These are phyloP conservation scores for Fusarium nodosum DNA, from an alignment of 2,329 filamentous ascomycete genomes.

Conservation along the genomic window DNA sequence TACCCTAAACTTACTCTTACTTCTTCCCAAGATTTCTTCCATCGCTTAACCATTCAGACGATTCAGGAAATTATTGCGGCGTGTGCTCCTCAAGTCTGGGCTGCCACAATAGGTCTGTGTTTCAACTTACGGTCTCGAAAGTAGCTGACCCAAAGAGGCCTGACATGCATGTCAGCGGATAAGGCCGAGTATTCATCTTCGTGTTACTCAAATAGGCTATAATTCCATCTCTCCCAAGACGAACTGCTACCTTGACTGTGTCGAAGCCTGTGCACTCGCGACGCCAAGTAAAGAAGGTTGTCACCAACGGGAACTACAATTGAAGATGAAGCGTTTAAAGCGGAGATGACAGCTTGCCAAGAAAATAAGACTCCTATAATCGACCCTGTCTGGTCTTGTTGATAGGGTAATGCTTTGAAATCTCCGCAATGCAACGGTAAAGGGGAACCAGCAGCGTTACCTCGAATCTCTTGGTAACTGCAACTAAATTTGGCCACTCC, in stretches of 20 bases:
- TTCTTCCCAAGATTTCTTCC: not conserved
- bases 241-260: conserved; percentile 12
- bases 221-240: conserved; percentile 1
- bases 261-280: conserved; percentile 11
- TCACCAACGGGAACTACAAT: not conserved
- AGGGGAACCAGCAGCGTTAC: not conserved
- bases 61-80: conserved; percentile 1
- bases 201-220: conserved; percentile 12
- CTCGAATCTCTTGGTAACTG: too few relatives aligned
- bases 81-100: not conserved
- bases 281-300: conserved; percentile 1
- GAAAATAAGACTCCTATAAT: not conserved
- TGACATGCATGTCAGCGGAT: not conserved
- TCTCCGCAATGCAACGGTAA: not conserved
- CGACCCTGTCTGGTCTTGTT: not conserved
- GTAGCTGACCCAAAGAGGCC: not conserved
- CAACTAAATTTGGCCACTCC: not conserved
- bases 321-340: not conserved
- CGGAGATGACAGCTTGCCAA: not conserved
- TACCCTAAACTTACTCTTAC: not conserved
- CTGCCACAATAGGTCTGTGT: not conserved
- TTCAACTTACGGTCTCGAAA: not conserved
- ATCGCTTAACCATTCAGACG: not conserved
- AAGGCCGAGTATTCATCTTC: conserved; percentile 1
- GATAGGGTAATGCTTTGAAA: not conserved